A percentile compares a stretch with the other conserved stretches of the same genome.
phyloP scores from a whole-genome alignment of 139 green algal genomes.

The Asterochloris erici region DNA sequence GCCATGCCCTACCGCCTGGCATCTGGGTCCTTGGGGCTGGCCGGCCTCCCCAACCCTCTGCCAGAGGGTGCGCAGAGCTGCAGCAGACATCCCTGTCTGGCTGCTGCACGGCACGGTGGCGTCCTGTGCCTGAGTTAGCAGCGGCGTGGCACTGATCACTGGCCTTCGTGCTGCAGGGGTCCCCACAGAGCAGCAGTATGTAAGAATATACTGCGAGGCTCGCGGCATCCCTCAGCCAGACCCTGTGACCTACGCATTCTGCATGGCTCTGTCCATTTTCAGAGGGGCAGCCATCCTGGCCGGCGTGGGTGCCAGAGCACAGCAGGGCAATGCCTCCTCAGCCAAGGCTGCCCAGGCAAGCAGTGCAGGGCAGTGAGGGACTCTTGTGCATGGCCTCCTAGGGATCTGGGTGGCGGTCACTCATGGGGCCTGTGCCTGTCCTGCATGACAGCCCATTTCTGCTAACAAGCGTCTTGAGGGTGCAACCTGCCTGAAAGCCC shows the following conservation, averaged over 20 bases:
- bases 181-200: conserved; percentile 71
- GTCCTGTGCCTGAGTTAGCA: too few species aligned
- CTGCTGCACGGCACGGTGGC: too few species aligned
- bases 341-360: conserved; percentile 51
- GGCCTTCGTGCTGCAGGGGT: conserved; percentile 68
- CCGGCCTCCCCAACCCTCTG: conserved; percentile 28
- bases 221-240: conserved; percentile 37
- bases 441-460: too few species aligned
- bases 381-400: neutral
- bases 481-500: too few species aligned
- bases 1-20: conserved; percentile 88
- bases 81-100: too few species aligned
- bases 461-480: too few species aligned
- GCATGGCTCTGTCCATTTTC: conserved; percentile 90
- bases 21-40: neutral
- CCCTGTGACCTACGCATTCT: conserved; percentile 80
- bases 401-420: too few species aligned
- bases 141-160: too few species aligned
- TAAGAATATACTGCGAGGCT: conserved; percentile 68
- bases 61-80: conserved; percentile 22
- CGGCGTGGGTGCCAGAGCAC: conserved; percentile 70
- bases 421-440: too few species aligned
- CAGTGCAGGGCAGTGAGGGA: neutral
- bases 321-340: conserved; percentile 84
- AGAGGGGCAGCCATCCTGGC: conserved; percentile 88